A percentile compares a stretch with the other conserved stretches of the same genome.
These are phyloP conservation scores for Crithidia mellificae DNA, from an alignment of 208 protist species.

Conservation along the genomic window DNA sequence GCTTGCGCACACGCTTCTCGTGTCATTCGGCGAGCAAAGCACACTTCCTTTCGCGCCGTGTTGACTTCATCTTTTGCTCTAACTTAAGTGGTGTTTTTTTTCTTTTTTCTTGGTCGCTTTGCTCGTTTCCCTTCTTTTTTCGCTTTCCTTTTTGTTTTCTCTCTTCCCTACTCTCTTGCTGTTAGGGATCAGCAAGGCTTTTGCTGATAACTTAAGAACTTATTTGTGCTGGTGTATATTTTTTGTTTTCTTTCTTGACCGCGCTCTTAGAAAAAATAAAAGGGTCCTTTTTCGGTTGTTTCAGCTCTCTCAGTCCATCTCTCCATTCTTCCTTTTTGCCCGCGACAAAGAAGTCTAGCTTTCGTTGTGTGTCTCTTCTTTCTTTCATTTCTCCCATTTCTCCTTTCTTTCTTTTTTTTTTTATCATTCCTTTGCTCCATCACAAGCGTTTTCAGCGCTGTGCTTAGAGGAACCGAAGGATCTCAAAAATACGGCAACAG, in stretches of 20 bases:
- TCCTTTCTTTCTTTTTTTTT: neutral
- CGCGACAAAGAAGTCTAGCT: neutral
- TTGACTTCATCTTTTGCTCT: too few relatives aligned
- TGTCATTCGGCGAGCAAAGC: neutral
- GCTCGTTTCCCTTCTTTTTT: neutral
- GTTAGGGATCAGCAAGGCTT: neutral
- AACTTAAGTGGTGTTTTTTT: too few relatives aligned
- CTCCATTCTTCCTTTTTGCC: neutral
- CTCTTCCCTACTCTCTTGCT: neutral
- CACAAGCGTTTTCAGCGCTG: neutral
- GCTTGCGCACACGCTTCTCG: neutral
- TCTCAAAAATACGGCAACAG: conserved; percentile 5
- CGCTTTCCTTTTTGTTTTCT: neutral
- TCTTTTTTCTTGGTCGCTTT: too few relatives aligned
- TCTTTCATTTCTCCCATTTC: too few relatives aligned
- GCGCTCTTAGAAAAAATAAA: neutral
- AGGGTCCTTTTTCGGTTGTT: too few relatives aligned
- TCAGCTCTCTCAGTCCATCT: neutral
- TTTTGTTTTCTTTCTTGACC: conserved; percentile 2
- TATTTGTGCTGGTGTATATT: neutral
- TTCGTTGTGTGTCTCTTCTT: conserved; percentile 1
- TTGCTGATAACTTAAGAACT: neutral
- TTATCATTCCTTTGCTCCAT: neutral
- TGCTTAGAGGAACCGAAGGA: neutral
- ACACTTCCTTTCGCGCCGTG: too few relatives aligned